Percentiles rank a stretch among this genome's conserved stretches.
Evolutionary conservation across 1,284 basidiomycete species (phyloP).

Genomic region (Erythrobasidium hasegawianum): DNA sequence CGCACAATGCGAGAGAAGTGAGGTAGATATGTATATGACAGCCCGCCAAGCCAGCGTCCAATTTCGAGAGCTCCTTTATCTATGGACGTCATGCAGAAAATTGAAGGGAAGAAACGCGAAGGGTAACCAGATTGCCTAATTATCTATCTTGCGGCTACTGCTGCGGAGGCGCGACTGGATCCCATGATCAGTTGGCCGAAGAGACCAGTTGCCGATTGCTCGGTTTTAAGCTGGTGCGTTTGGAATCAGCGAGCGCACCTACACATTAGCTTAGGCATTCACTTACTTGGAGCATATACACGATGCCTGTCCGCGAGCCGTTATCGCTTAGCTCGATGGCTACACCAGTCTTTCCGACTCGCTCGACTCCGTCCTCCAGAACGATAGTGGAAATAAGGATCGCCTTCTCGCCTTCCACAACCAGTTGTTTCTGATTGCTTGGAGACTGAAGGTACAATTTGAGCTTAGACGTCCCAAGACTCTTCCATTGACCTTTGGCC

Average conservation of each 20-base stretch:
- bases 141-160: neutral
- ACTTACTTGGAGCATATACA: slow-evolving; percentile 75
- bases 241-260: too few species aligned
- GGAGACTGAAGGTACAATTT: slow-evolving; percentile 76
- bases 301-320: slow-evolving; percentile 84
- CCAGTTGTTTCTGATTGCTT: slow-evolving; percentile 88
- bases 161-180: slow-evolving; percentile 61
- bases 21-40: too few species aligned
- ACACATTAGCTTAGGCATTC: too few species aligned
- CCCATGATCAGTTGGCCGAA: slow-evolving; percentile 84
- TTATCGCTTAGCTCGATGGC: slow-evolving; percentile 91
- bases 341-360: slow-evolving; percentile 95
- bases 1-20: too few species aligned
- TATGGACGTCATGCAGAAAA: too few species aligned
- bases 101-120: neutral
- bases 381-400: slow-evolving; percentile 91
- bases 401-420: slow-evolving; percentile 83
- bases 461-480: slow-evolving; percentile 78
- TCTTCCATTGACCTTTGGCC: slow-evolving; percentile 94
- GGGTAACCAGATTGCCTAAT: neutral
- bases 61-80: too few species aligned
- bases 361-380: slow-evolving; percentile 89
- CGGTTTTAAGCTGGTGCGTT: slow-evolving; percentile 64
- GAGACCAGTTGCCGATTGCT: slow-evolving; percentile 74
- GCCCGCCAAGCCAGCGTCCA: too few species aligned